Percentiles rank a stretch among this genome's conserved stretches.
Conservation (phyloP, 805 yeast genomes). For the Pichia phayaonensis region DNA sequence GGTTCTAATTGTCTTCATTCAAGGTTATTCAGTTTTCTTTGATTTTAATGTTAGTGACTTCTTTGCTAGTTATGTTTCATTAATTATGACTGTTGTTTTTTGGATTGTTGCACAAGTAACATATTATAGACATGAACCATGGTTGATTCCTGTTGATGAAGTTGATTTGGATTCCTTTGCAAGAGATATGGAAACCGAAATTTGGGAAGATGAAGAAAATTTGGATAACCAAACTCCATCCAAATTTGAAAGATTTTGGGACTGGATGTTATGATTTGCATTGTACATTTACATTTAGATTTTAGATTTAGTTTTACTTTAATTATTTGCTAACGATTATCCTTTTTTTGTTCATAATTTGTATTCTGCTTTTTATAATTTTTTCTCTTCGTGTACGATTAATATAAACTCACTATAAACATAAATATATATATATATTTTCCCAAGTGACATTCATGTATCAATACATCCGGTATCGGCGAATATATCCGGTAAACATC, state of each 20-base stretch:
- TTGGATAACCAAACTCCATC: neutral
- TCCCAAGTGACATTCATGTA: too few species aligned
- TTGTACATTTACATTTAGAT: neutral
- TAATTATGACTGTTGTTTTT: constrained; percentile 47
- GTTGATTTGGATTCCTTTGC: constrained; percentile 37
- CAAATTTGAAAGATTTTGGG: constrained; percentile 7
- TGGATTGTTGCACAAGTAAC: constrained; percentile 48
- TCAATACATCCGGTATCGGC: too few species aligned
- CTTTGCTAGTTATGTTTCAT: constrained; percentile 65
- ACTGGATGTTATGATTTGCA: constrained; percentile 11
- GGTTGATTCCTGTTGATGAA: constrained; percentile 44
- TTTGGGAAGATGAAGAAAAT: constrained; percentile 42
- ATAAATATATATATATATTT: too few species aligned
- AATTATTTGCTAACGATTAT: neutral
- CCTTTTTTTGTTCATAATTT: too few species aligned
- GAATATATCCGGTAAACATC: too few species aligned
- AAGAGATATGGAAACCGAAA: constrained; percentile 32
- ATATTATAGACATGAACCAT: constrained; percentile 39
- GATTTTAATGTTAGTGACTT: constrained; percentile 46
- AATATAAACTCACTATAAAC: too few species aligned
- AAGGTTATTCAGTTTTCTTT: constrained; percentile 65
- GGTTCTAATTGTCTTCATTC: constrained; percentile 53
- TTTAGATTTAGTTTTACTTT: too few species aligned
- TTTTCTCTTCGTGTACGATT: neutral
- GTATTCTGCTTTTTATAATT: neutral